Base-by-base conservation (phyloP, 768 basidiomycete genomes). In the Leccinellum albellum region DNA sequence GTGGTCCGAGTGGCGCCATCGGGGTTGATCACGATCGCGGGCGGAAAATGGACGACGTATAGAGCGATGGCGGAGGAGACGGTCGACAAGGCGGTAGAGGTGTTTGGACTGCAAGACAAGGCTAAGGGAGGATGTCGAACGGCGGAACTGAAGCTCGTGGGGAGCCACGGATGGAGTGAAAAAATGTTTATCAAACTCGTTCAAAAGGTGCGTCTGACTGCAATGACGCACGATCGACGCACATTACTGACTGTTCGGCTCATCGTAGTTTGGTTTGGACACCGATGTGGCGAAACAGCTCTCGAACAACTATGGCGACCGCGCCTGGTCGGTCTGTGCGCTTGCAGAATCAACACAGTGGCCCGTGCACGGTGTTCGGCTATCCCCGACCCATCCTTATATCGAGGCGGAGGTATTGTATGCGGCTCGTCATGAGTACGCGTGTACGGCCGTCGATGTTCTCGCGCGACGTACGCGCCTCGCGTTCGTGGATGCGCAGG, bases 11-110 rank as follows among this genome's bases (percentile, higher is more conserved):
- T 93, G 32, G 84, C 82, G 42, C 80, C 82, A 48, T 84, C 84
- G 59, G 94, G 94, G 17, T 76, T 99, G 64, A 74, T 99, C 58
- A 98, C 95, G 28, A 94, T 98, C 64, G 94, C 92, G 3, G 96
- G 96, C 17, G 96, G 96, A 5, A 99, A 99, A 74, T 99, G 96
- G 96, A 99, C 96, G 57, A 98, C 96, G 49, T 99, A 98, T 76
- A 79, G 91, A 50, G 87, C 86, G 31, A 97, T 98, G 96, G 94
- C 96, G 23, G 82, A 94, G 76, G 96, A 98, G 76, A 89, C 94
- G 0, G 88, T 98, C 46, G 90, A 98, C 72, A 78, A 80, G 57
- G 95, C 96, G 12, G 79, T 98, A 58, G 82, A 89, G 71, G 82
- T 82, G 40, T 97, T 91, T 75, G 79, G 75, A 28, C 75, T 98